Base-by-base conservation (phyloP, 2,329 filamentous ascomycete species). In the Didymella lethalis region DNA sequence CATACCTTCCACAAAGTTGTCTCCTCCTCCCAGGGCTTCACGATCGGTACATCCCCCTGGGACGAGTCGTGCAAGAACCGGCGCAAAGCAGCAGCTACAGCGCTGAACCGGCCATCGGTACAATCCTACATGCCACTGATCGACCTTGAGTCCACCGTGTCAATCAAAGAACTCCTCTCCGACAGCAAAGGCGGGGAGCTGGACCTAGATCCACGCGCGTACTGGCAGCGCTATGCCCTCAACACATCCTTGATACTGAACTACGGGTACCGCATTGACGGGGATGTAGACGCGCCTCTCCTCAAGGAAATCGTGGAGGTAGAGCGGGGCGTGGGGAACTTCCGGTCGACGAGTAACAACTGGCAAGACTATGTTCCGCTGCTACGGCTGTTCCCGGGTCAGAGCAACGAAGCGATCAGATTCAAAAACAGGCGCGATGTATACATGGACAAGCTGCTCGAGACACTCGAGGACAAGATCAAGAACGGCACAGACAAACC, bases 291-390 rank as follows among this genome's bases (percentile, higher is more conserved):
- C 57, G 85, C 89, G 62, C 80, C 84, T 38, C 80, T 93, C 7
- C 81, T 94, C 6, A 81, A 85, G 20, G 91, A 94, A 71, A 93
- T 95, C 57, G 86, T 88, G 0, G 82, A 88, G 46, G 90, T 94
- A 3, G 91, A 94, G 74, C 84, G 90, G 29, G 88, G 87, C 5
- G 87, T 95, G 25, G 89, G 88, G 52, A 91, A 91, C 67, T 90
- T 93, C 71, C 81, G 91, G 47, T 90, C 86, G 26, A 94, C 90
- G 0, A 91, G 88, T 67, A 92, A 93, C 71, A 94, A 94, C 73
- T 91, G 90, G 86, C 89, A 92, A 69, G 91, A 95, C 69, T 94
- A 94, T 65, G 86, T 95, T n/a, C 90, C 91, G 0, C 69, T 93
- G 5, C 73, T 95, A 60, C 83, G 91, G 28, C 74, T 92, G 2